Conservation (phyloP, 2,329 filamentous ascomycete genomes). For the Verticillium nubilum region DNA sequence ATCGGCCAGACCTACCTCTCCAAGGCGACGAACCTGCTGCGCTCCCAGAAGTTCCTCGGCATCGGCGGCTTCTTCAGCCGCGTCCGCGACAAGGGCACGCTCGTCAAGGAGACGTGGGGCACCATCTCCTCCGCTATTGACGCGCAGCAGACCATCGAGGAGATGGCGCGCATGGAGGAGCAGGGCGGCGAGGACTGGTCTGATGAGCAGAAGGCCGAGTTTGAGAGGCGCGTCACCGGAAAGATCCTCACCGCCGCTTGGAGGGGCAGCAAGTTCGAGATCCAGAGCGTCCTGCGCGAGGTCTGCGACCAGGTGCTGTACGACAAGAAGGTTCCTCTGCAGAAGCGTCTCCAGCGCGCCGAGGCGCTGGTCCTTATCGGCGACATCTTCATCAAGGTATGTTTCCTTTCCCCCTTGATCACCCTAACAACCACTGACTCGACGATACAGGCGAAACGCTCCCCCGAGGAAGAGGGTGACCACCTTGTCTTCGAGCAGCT, state of each 20-base stretch:
- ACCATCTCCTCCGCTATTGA: conserved; percentile 95
- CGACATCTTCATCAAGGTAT: conserved; percentile 82
- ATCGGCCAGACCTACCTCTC: conserved; percentile 87
- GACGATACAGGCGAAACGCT: conserved; percentile 75
- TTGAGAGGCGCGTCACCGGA: conserved; percentile 90
- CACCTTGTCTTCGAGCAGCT: conserved; percentile 99
- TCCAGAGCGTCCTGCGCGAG: conserved; percentile 89
- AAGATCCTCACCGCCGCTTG: conserved; percentile 97
- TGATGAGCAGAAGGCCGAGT: conserved; percentile 92
- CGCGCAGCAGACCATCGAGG: conserved; percentile 97
- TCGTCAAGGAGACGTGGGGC: conserved; percentile 98
- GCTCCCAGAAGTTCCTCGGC: conserved; percentile 94
- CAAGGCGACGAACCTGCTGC: conserved; percentile 83
- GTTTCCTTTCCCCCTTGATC: conserved; percentile 13
- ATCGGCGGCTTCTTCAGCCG: conserved; percentile 92
- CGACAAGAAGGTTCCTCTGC: conserved; percentile 68
- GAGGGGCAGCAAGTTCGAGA: conserved; percentile 96
- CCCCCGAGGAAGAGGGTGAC: conserved; percentile 94
- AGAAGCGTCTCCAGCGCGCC: conserved; percentile 86
- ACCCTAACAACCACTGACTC: conserved; percentile 9
- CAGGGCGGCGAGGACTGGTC: conserved; percentile 96
- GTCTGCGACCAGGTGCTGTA: conserved; percentile 87
- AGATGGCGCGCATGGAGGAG: conserved; percentile 96
- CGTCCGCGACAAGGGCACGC: conserved; percentile 91
- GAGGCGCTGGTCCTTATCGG: conserved; percentile 85